These are phyloP conservation scores for Hypomyces perniciosus DNA, from an alignment of 2,329 filamentous ascomycete genomes.

Conservation along the genomic window DNA sequence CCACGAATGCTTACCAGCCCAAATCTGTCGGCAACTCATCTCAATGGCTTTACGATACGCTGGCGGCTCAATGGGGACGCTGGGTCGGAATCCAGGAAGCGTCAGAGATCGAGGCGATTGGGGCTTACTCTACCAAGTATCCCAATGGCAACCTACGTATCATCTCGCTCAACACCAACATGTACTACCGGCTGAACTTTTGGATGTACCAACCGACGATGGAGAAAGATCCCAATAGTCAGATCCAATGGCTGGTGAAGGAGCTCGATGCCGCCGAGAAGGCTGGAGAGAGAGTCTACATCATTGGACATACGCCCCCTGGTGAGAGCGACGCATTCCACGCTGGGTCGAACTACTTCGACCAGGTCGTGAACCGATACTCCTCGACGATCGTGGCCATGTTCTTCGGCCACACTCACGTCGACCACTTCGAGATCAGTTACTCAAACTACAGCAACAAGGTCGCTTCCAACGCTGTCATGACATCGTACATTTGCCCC, in stretches of 20 bases:
- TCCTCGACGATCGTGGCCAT: slow-evolving; percentile 47
- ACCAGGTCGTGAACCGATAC: slow-evolving; percentile 49
- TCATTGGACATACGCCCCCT: slow-evolving; percentile 52
- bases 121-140: slow-evolving; percentile 44
- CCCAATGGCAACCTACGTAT: slow-evolving; percentile 44
- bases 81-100: slow-evolving; percentile 37
- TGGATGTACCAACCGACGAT: slow-evolving; percentile 47
- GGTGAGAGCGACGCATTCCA: slow-evolving; percentile 46
- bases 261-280: slow-evolving; percentile 49
- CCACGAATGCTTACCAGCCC: slow-evolving; percentile 46
- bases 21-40: slow-evolving; percentile 31
- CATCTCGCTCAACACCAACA: slow-evolving; percentile 55
- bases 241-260: slow-evolving; percentile 47
- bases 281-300: slow-evolving; percentile 46
- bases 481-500: slow-evolving; percentile 49
- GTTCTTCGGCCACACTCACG: slow-evolving; percentile 54
- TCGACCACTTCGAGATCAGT: slow-evolving; percentile 50
- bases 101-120: slow-evolving; percentile 33
- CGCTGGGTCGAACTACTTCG: slow-evolving; percentile 46
- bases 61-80: slow-evolving; percentile 40
- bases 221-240: slow-evolving; percentile 41
- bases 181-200: slow-evolving; percentile 55
- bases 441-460: slow-evolving; percentile 43
- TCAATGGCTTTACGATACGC: slow-evolving; percentile 48
- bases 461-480: slow-evolving; percentile 37